Evolutionary conservation across 805 yeast species (phyloP), one percentile per base, ranked within the genome.

Genomic region (Schwanniomyces occidentalis): DNA sequence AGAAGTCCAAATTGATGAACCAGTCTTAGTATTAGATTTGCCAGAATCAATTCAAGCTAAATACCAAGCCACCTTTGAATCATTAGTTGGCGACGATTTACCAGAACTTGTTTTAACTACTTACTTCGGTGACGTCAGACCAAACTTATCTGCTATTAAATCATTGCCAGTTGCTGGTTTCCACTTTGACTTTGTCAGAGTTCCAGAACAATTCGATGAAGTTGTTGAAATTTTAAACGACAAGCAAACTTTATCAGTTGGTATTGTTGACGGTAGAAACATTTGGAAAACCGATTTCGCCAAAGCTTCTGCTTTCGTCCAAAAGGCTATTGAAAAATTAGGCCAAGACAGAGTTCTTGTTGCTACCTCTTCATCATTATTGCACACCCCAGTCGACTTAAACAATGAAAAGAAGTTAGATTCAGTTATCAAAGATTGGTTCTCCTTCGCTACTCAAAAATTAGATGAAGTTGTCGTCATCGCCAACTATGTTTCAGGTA

Each of bases 231-330:
- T 85, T 57, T 70, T 91, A 41, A 63, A 75, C 49, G 77, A 72
- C 46, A 71, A 79, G 49, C 95, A 93, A 76, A 71, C 75, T 46
- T 76, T 93, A 61, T 91, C 98, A 44, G 96, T 85, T 50, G 99
- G 99, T 87, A 79, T 93, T 56, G 90, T 93, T 59, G 95, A 89
- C 60, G 99, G 99, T 74, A 89, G 99, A 81, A 93, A 93, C 83
- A 88, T 93, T 73, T 93, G 99, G 99, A 93, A 93, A 81, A 84
- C 95, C 69, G 85, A 93, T 77, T 87, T 84, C 61, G 66, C 93
- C 60, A 80, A 81, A 72, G 95, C 99, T 51, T 72, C 89, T 61
- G 85, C 71, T 46, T 63, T 84, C 48, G 95, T 88, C 56, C 74
- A 83, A 64, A 76, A 79, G 69, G 97, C 96, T 54, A 76, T 87